Base-by-base conservation (phyloP, 495 filamentous ascomycete species). In the Platismatia glauca region DNA sequence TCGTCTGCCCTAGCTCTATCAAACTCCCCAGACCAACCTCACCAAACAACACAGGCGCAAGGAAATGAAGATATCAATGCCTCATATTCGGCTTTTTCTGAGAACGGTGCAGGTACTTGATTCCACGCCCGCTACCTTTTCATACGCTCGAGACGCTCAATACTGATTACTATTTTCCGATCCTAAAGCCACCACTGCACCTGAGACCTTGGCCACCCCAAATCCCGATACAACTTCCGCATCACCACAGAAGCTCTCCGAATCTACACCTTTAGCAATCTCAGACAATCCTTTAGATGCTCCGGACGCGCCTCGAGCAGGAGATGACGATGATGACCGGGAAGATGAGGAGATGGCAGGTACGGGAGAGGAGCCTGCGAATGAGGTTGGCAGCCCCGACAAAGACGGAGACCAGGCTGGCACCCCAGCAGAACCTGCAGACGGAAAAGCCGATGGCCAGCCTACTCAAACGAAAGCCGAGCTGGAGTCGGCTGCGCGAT, bases 271-370 rank as follows among this genome's bases (percentile, higher is more conserved):
- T 46, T 76, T 78, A 60, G 76, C 76, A 62, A 69, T 81, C 59
- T 90, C 88, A 50, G 89, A 95, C 73, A 91, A 93, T 72, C 89
- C 88, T 53, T 78, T 94, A 65, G 90, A 96, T 78, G 90, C 89
- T 60, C 89, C 90, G 57, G 83, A 86, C 55, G 91, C 82, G 12
- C 89, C 91, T 38, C 82, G 82, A 67, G 81, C 84, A 39, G 88
- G 86, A 71, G 83, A 82, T 53, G 78, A 78, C 55, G 81, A 79
- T 63, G 83, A 76, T 38, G 84, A 84, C 38, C 78, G 75, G 43
- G 86, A 90, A 64, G 91, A 96, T 69, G 89, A 91, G 68, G 90
- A 95, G 66, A 95, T 95, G 90, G 87, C 79, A 59, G 90, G 88
- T 58, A 84, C 82, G 27, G 83, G 82, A 56, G 77, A 79, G 22